These are phyloP conservation scores for Apophysomyces variabilis DNA, from an alignment of 371 early-diverging fungal genomes.

Conservation along the genomic window DNA sequence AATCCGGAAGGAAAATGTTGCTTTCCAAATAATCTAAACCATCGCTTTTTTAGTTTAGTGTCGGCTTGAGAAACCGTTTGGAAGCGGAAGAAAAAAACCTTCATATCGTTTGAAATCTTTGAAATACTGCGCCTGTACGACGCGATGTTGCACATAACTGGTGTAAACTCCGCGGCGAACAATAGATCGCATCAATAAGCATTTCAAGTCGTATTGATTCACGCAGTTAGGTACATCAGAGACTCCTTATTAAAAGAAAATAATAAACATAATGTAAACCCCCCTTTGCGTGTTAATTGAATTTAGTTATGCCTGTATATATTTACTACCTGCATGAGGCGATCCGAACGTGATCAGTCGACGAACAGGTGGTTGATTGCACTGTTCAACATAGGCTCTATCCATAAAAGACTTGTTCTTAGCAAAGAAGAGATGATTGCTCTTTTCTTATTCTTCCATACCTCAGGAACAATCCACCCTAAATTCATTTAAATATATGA, in stretches of 20 bases:
- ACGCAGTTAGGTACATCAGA: constrained; percentile 80
- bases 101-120: constrained; percentile 68
- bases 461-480: constrained; percentile 68
- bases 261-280: not conserved
- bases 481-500: not conserved
- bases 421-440: not conserved
- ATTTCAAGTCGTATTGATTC: constrained; percentile 54
- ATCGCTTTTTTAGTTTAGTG: constrained; percentile 6
- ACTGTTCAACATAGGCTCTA: constrained; percentile 82
- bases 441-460: constrained; percentile 18
- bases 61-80: not conserved
- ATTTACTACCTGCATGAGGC: constrained; percentile 69
- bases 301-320: not conserved
- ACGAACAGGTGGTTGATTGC: constrained; percentile 75
- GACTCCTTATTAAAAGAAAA: constrained; percentile 13
- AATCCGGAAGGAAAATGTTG: constrained; percentile 83
- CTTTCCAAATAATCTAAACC: constrained; percentile 65
- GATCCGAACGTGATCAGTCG: constrained; percentile 88
- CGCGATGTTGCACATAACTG: constrained; percentile 75
- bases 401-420: not conserved
- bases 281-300: not conserved
- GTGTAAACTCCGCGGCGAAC: constrained; percentile 79
- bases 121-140: constrained; percentile 94
- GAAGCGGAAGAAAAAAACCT: constrained; percentile 19
- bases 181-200: constrained; percentile 69